Evolutionary conservation across 139 green algal species (phyloP).

Genomic region (Chlamydomonas sphaeroides): DNA sequence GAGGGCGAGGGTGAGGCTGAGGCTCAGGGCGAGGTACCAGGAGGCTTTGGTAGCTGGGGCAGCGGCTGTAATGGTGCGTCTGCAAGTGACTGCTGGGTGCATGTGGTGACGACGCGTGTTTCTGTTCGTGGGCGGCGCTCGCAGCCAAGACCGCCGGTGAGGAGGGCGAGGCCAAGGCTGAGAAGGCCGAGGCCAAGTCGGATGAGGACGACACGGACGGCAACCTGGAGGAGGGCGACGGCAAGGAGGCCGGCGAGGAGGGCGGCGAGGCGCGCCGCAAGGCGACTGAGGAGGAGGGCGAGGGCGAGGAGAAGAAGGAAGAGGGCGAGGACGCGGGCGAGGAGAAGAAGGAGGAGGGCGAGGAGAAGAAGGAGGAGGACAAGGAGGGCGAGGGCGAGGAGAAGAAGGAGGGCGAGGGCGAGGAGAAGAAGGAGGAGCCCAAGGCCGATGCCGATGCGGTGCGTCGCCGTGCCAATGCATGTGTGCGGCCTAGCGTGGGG

Average conservation of each 20-base stretch:
- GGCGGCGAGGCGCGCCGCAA: conserved; percentile 38
- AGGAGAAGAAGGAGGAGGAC: conserved; percentile 26
- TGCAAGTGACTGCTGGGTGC: no score
- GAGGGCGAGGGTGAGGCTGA: neutral
- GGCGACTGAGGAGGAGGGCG: neutral
- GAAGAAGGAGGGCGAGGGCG: neutral
- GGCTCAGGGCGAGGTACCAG: no score
- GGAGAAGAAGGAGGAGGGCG: conserved; percentile 3
- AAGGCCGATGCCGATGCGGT: no score
- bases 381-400: neutral
- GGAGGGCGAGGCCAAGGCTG: conserved; percentile 4
- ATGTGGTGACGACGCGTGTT: no score
- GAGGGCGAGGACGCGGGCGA: conserved; percentile 38
- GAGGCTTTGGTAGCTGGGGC: no score
- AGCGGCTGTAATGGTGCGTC: no score
- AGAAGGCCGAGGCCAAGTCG: conserved; percentile 5
- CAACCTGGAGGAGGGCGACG: conserved; percentile 30
- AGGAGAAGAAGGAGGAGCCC: neutral
- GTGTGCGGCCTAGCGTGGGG: no score
- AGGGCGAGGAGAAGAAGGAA: neutral
- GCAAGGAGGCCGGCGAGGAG: conserved; percentile 34
- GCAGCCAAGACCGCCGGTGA: neutral
- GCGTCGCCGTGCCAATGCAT: no score
- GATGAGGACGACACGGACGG: conserved; percentile 8
- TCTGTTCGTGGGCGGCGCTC: no score